Conservation (phyloP, 345 rosid species). For the Pelargonium nanum region DNA sequence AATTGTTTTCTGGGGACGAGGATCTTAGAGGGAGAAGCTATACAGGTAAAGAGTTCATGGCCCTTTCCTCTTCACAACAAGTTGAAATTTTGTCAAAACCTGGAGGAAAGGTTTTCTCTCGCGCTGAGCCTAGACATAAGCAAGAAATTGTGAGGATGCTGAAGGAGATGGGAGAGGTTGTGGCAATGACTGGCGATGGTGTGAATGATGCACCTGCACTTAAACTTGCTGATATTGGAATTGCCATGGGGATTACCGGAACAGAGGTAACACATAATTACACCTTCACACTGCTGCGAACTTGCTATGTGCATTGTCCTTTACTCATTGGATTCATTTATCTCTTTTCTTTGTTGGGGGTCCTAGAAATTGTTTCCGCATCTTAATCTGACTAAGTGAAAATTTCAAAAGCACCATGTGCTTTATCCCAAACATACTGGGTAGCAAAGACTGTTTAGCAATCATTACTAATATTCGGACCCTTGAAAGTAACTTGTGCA, state of each 20-base stretch:
- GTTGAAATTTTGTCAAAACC: constrained; percentile 44
- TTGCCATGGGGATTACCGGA: constrained; percentile 97
- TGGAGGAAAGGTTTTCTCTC: constrained; percentile 80
- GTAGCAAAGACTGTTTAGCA: too few relatives aligned
- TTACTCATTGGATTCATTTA: too few relatives aligned
- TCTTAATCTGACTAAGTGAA: too few relatives aligned
- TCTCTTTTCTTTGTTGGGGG: too few relatives aligned
- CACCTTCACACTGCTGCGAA: too few relatives aligned
- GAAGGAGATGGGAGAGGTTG: constrained; percentile 79
- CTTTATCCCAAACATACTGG: too few relatives aligned
- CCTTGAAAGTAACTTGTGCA: too few relatives aligned
- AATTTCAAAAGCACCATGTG: too few relatives aligned
- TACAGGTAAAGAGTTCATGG: constrained; percentile 67
- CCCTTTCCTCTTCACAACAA: constrained; percentile 40
- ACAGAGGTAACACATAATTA: constrained; percentile 50
- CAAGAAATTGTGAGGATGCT: constrained; percentile 87
- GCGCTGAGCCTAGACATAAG: constrained; percentile 88
- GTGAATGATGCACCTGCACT: constrained; percentile 98
- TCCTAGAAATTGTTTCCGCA: too few relatives aligned
- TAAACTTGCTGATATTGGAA: constrained; percentile 87
- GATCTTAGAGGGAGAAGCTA: constrained; percentile 57
- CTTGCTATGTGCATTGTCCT: too few relatives aligned
- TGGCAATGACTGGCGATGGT: constrained; percentile 99
- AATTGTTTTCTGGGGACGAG: constrained; percentile 43
- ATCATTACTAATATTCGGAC: too few relatives aligned